Base-by-base conservation (phyloP, 768 basidiomycete species). In the Serendipita indica region DNA sequence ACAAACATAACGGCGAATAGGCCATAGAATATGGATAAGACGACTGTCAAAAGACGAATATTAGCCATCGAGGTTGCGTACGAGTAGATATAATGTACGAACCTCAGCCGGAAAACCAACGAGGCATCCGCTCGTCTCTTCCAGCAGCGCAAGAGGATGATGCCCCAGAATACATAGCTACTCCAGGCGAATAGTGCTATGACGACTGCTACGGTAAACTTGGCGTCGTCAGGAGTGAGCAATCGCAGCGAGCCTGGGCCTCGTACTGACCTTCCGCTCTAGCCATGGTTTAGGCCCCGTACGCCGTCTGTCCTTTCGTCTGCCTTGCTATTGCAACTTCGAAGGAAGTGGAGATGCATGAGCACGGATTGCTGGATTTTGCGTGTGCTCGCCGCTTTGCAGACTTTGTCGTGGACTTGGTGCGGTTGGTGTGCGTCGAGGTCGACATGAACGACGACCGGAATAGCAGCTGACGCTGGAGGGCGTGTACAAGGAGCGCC, bases 281-380 rank as follows among this genome's bases (percentile, higher is more conserved):
- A 54, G 20, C 49, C 49, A 54, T 12, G 49, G 49, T 54, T 54
- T 54, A 27, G 49, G 49, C 16, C 49, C 49, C 20, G 49, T 54
- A 16, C 49, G 20, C 5, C n/a, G 3, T 18, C 10, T 12, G 16
- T 54, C 49, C n/a, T 54, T 18, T 54, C 30, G 7, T 54, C 49
- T 10, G 49, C 49, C 22, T 28, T 14, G 20, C 49, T n/a, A 27
- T 54, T 22, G 49, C 49, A 4, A n/a, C 30, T 54, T 54, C 30
- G 7, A 54, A 22, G n/a, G 49, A 54, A 22, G n/a, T 54, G 20
- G 30, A n/a, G 30, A n/a, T 25, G 27, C 41, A 43, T 7, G 18
- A 18, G 16, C 41, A 43, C 27, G 41, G 5, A n/a, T 25, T 25
- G 16, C 27, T n/a, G 18, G 41, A 43, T n/a, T 43, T 25, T 43